Evolutionary conservation across 352 stramenopile species (phyloP), one percentile per base, ranked within the genome.

Genomic region (Phytophthora sojae): DNA sequence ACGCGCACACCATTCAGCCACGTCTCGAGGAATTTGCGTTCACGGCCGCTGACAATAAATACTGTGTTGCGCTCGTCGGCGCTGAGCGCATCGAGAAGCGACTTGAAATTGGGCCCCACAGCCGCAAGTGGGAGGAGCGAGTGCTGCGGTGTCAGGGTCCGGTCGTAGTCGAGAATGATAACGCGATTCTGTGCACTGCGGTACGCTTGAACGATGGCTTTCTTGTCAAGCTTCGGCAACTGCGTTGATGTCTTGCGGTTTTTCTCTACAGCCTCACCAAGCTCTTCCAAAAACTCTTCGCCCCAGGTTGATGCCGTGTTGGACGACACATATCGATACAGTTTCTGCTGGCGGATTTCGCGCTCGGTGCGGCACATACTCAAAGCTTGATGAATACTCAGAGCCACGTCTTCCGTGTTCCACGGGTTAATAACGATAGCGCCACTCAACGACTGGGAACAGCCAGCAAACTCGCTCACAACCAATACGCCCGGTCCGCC

Each of bases 141-240:
- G 49, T 92, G 83, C 65, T 96, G 86, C 7, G 85, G 83, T 14
- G 76, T 91, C 37, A 97, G 82, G 39, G 91, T 96, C 8, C 90
- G 86, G 64, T 97, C 91, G 68, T 97, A 97, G 61, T 97, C 91
- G 61, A 94, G 62, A 62, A 97, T 93, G 57, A 97, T 96, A 25
- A 97, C 79, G 2, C 91, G 86, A 61, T 95, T 96, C 55, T 87
- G 74, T 12, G 90, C 69, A 21, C 70, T 81, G 17, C 78, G 73
- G 74, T 97, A 97, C 7, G 86, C 80, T 21, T 80, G 56, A 12
- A 90, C 84, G 26, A 97, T 86, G 11, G 72, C 57, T 21, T 82
- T 80, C 25, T 73, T 67, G 50, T 92, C 82, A 11, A 93, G 75
- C 53, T 91, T 91, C 6, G 86, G 86, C 6, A 93, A 49, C 47